Percentiles rank a stretch among this genome's conserved stretches.
Conservation (phyloP, 106 monocot species). For the Narthecium ossifragum region DNA sequence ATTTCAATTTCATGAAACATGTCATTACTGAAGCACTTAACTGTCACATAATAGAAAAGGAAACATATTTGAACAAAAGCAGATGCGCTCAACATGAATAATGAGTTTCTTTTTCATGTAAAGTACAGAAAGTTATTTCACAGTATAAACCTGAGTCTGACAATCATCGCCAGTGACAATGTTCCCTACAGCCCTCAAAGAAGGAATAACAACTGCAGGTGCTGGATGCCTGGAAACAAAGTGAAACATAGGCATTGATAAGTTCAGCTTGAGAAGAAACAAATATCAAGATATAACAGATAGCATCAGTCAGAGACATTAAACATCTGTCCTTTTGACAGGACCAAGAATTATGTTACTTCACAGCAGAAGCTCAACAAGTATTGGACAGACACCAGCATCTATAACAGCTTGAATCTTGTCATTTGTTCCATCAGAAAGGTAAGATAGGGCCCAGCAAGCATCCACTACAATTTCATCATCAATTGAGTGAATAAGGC, state of each 20-base stretch:
- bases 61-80: no score
- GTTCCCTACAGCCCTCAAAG: constrained; percentile 31
- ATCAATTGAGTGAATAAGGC: constrained; percentile 36
- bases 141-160: constrained; percentile 40
- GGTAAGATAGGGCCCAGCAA: constrained; percentile 40
- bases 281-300: not conserved
- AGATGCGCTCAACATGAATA: no score
- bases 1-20: no score
- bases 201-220: constrained; percentile 26
- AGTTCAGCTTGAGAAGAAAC: no score
- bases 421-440: constrained; percentile 36
- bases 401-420: constrained; percentile 35
- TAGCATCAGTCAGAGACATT: not conserved
- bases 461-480: constrained; percentile 34
- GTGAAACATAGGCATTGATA: not conserved
- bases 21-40: no score
- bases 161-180: constrained; percentile 54
- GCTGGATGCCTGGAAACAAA: constrained; percentile 22
- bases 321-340: no score
- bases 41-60: no score
- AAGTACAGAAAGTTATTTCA: no score
- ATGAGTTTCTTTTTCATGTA: no score
- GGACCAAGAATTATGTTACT: not conserved
- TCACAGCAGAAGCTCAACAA: constrained; percentile 37
- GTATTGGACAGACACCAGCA: constrained; percentile 29